A percentile compares a stretch with the other conserved stretches of the same genome.
phyloP scores from a whole-genome alignment of 306 rosid genomes.

The Gastrolobium bilobum region DNA sequence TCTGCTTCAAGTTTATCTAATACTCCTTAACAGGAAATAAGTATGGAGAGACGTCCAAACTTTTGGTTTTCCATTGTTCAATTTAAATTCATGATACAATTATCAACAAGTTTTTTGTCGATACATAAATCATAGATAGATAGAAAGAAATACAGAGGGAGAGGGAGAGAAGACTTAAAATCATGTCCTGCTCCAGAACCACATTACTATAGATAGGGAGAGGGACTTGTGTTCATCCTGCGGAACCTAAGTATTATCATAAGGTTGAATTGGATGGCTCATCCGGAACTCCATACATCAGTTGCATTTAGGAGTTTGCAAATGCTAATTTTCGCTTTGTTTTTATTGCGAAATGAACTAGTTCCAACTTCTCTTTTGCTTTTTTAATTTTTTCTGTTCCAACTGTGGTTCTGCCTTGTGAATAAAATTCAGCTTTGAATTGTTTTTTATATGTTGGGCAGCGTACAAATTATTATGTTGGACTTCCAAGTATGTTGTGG shows the following conservation, averaged over 20 bases:
- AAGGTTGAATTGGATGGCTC: background rate
- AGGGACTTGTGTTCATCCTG: background rate
- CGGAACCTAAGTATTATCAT: background rate
- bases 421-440: background rate
- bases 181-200: background rate
- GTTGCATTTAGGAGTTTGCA: background rate
- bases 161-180: background rate
- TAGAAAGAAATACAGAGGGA: background rate
- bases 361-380: background rate
- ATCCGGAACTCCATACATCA: background rate
- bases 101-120: background rate
- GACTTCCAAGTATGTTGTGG: constrained; percentile 4
- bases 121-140: background rate
- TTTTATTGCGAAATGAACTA: constrained; percentile 15
- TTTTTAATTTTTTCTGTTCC: background rate
- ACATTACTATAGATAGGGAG: background rate
- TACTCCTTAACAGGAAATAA: background rate
- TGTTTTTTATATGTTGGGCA: background rate
- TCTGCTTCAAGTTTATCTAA: background rate
- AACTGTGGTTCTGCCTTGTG: background rate
- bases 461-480: background rate
- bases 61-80: background rate
- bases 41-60: constrained; percentile 7
- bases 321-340: background rate
- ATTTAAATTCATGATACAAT: background rate